These are phyloP conservation scores for Dactylellina parvicollis DNA, from an alignment of 2,329 filamentous ascomycete species.

Conservation along the genomic window DNA sequence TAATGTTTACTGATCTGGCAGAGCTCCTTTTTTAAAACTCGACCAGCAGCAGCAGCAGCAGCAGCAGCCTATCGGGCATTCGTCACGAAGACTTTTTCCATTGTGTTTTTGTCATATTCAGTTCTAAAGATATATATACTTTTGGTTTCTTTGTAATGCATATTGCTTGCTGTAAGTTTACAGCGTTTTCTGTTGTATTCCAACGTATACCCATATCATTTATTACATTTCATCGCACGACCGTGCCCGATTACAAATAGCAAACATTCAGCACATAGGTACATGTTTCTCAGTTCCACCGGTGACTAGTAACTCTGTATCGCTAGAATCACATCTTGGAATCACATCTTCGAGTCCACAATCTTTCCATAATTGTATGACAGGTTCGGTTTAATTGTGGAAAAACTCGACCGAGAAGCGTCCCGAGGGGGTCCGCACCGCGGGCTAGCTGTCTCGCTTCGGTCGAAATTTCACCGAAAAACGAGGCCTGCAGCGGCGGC, in stretches of 20 bases:
- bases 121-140: background rate
- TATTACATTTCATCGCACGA: no score
- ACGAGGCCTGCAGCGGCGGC: constrained; percentile 20
- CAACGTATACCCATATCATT: constrained; percentile 31
- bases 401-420: constrained; percentile 52
- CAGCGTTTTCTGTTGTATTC: background rate
- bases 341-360: background rate
- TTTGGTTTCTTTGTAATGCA: background rate
- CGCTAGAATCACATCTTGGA: no score
- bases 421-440: constrained; percentile 14
- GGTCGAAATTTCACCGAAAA: constrained; percentile 40
- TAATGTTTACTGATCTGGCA: constrained; percentile 34
- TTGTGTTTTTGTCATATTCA: background rate
- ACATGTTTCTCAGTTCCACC: no score
- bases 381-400: constrained; percentile 50
- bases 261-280: no score
- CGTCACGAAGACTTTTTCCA: constrained; percentile 13
- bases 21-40: no score
- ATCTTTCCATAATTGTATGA: constrained; percentile 36
- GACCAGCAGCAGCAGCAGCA: no score
- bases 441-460: constrained; percentile 22
- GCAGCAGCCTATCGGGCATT: background rate
- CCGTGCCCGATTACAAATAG: no score
- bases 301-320: no score
- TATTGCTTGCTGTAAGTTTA: background rate